Base-by-base conservation (phyloP, 768 basidiomycete species). In the Serendipita sp. region DNA sequence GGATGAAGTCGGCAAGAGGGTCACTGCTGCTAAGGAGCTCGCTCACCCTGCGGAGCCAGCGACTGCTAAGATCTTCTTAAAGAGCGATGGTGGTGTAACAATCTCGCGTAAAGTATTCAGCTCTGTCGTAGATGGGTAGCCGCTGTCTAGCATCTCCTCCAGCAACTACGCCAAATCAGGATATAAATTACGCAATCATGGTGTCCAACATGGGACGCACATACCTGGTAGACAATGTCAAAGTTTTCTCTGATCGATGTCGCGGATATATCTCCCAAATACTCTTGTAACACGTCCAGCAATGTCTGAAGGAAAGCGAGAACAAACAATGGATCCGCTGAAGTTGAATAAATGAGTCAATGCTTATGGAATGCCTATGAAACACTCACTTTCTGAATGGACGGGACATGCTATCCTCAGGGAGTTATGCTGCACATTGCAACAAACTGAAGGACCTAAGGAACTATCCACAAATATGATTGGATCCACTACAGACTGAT, bases 71-170 rank as follows among this genome's bases (percentile, higher is more conserved):
- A 84, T 72, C 70, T 90, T 91, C 65, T 84, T 81, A 54, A 95
- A 79, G 36, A 96, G 81, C 0, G 92, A 88, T 1, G 94, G 93
- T 0, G 92, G 90, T 1, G 96, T 80, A 4, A 98, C 91, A 67
- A 98, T 94, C 70, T 98, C 94, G 30, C 91, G 85, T 1, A 98
- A 79, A 18, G 90, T 86, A 70, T 91, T 94, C 2, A 86, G 80
- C 65, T 91, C 90, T 2, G 91, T 98, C 3, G 93, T 96, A 44
- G 94, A 78, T 0, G 93, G 93, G 71, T 93, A 86, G 10, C 91
- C 88, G 7, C 91, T 85, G 71, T 95, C 93, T 32, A 98, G 76
- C n/a, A 90, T 93, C 75, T 98, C 94, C 75, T 95, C 94, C 35
- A 96, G 80, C 16, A 98, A 82, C 89, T 94, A 68, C 10, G 60